phyloP scores from a whole-genome alignment of 305 asterid genomes.

The Caryopteris hybrid region DNA sequence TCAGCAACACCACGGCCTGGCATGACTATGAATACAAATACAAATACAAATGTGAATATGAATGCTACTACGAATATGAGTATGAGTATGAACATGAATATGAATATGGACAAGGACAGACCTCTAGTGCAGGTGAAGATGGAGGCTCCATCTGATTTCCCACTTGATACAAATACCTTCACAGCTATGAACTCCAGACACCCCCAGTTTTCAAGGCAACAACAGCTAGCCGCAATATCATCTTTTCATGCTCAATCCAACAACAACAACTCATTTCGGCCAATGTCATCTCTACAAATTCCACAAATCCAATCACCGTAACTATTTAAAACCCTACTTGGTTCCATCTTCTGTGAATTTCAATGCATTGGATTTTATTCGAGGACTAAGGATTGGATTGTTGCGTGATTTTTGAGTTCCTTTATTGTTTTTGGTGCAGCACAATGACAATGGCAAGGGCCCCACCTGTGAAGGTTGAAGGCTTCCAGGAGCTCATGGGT shows the following conservation, averaged over 20 bases:
- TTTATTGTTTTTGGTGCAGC: constrained; percentile 35
- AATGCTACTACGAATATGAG: constrained; percentile 10
- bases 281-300: constrained; percentile 59
- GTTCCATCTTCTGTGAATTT: not conserved
- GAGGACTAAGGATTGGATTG: not conserved
- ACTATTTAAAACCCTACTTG: not conserved
- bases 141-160: constrained; percentile 75
- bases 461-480: constrained; percentile 98
- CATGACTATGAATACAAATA: constrained; percentile 35
- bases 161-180: constrained; percentile 61
- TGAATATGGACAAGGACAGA: constrained; percentile 69
- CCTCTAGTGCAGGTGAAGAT: constrained; percentile 88
- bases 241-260: constrained; percentile 62
- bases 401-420: not conserved
- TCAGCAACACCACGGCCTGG: constrained; percentile 59
- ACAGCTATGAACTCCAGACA: constrained; percentile 53
- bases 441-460: constrained; percentile 80
- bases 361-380: not conserved
- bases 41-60: not conserved
- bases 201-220: constrained; percentile 62
- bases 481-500: constrained; percentile 96
- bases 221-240: constrained; percentile 70
- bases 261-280: constrained; percentile 64
- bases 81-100: constrained; percentile 31
- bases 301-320: constrained; percentile 87